Conservation (phyloP, 108 stramenopile species). For the Licmophora abbreviata region DNA sequence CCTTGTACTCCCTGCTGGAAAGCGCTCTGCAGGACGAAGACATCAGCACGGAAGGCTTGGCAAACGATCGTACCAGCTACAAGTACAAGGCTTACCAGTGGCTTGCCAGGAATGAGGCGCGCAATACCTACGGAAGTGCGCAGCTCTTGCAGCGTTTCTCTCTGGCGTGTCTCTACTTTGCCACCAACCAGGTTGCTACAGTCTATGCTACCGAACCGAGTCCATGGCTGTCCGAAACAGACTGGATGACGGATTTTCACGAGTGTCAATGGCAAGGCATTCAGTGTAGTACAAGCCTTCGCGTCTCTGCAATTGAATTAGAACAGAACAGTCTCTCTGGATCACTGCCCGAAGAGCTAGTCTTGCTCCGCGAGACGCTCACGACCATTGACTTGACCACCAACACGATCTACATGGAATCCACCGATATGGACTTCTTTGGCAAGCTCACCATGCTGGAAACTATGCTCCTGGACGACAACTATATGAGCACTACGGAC, state of each 20-base stretch:
- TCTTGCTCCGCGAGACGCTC: conserved; percentile 18
- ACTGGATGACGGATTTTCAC: conserved; percentile 24
- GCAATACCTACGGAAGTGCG: conserved; percentile 4
- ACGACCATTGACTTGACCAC: conserved; percentile 19
- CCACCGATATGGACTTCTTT: conserved; percentile 17
- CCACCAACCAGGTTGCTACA: conserved; percentile 24
- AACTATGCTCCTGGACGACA: conserved; percentile 42
- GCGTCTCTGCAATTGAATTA: conserved; percentile 15
- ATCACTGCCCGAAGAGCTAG: conserved; percentile 26
- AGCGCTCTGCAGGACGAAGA: too few species aligned
- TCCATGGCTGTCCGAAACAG: conserved; percentile 20
- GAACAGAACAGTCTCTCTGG: conserved; percentile 31
- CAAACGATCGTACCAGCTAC: background rate
- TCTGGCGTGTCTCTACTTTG: conserved; percentile 36
- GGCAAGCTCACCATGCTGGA: conserved; percentile 15
- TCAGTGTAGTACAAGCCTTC: conserved; percentile 14
- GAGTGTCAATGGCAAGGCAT: conserved; percentile 44
- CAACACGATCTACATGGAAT: conserved; percentile 31
- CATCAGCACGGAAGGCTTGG: background rate
- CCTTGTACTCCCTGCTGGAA: too few species aligned
- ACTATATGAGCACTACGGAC: conserved; percentile 30
- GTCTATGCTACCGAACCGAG: conserved; percentile 8
- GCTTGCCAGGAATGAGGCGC: background rate
- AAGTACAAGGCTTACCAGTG: conserved; percentile 1
- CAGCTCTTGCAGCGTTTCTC: conserved; percentile 31